phyloP scores from a whole-genome alignment of 441 rosid genomes.

The Croton setiger region DNA sequence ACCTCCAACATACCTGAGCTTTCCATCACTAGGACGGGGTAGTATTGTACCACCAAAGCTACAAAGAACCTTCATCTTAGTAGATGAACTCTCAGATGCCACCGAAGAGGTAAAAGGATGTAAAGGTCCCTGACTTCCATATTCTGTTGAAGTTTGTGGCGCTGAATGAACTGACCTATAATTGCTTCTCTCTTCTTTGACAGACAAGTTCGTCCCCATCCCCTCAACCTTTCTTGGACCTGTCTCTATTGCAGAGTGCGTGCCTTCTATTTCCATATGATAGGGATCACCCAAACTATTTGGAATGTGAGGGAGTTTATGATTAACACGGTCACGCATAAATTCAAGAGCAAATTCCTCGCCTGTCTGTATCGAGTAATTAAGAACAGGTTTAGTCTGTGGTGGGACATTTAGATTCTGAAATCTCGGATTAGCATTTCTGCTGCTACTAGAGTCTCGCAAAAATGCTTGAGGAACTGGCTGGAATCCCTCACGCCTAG shows the following conservation, averaged over 20 bases:
- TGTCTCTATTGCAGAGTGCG: constrained; percentile 39
- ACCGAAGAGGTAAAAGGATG: constrained; percentile 42
- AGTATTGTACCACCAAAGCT: constrained; percentile 88
- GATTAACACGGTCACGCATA: constrained; percentile 74
- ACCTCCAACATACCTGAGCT: constrained; percentile 91
- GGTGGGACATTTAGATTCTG: constrained; percentile 33
- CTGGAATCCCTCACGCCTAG: constrained; percentile 42
- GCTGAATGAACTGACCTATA: constrained; percentile 42
- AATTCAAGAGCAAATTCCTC: constrained; percentile 96
- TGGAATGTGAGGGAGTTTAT: constrained; percentile 45
- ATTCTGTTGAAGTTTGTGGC: constrained; percentile 37
- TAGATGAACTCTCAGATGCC: constrained; percentile 45
- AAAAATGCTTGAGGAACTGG: constrained; percentile 43
- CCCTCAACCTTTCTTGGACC: constrained; percentile 47
- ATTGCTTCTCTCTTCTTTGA: constrained; percentile 42
- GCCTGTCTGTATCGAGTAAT: constrained; percentile 89
- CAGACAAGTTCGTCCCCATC: constrained; percentile 41
- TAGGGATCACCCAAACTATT: constrained; percentile 41
- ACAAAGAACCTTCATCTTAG: constrained; percentile 66
- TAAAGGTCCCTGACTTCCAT: constrained; percentile 36
- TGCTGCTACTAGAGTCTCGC: constrained; percentile 40
- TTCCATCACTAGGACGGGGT: constrained; percentile 89
- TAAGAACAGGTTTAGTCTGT: constrained; percentile 70
- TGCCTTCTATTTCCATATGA: constrained; percentile 56
- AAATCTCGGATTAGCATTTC: constrained; percentile 36